A percentile compares a stretch with the other conserved stretches of the same genome.
phyloP scores from a whole-genome alignment of 306 rosid species.

The Ammopiptanthus mongolicus region DNA sequence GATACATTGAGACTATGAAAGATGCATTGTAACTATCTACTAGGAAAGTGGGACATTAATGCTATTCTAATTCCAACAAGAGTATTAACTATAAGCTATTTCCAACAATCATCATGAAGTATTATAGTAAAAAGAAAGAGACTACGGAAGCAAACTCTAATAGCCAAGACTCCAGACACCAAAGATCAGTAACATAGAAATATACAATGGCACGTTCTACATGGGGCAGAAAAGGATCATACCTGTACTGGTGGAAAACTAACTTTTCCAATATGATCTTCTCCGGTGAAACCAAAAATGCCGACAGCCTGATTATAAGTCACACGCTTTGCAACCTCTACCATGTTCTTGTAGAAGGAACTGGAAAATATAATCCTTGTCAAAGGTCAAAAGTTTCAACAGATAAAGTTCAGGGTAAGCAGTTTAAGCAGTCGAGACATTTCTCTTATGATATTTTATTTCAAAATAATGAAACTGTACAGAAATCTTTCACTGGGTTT shows the following conservation, averaged over 20 bases:
- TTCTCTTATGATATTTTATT: too few relatives aligned
- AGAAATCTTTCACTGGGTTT: too few relatives aligned
- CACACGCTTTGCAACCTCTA: conserved; percentile 69
- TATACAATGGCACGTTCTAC: background rate
- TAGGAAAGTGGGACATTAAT: too few relatives aligned
- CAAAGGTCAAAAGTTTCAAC: background rate
- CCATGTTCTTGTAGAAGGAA: conserved; percentile 83
- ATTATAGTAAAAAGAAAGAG: background rate
- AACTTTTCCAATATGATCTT: conserved; percentile 95
- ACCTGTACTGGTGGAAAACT: conserved; percentile 97
- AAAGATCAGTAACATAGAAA: background rate
- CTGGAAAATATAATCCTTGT: conserved; percentile 41
- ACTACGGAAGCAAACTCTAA: background rate
- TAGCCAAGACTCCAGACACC: background rate
- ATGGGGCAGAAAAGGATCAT: conserved; percentile 15
- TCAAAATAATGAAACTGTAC: too few relatives aligned
- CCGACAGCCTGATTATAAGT: conserved; percentile 92
- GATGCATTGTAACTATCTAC: too few relatives aligned
- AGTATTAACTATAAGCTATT: too few relatives aligned
- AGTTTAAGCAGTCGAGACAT: too few relatives aligned
- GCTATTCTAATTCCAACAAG: too few relatives aligned
- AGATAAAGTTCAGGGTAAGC: too few relatives aligned
- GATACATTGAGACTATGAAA: too few relatives aligned
- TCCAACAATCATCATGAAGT: background rate
- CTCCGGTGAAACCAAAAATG: conserved; percentile 83